Evolutionary conservation across 371 early-diverging fungal species (phyloP), one percentile per base, ranked within the genome.

Genomic region (Parasitella parasitica): DNA sequence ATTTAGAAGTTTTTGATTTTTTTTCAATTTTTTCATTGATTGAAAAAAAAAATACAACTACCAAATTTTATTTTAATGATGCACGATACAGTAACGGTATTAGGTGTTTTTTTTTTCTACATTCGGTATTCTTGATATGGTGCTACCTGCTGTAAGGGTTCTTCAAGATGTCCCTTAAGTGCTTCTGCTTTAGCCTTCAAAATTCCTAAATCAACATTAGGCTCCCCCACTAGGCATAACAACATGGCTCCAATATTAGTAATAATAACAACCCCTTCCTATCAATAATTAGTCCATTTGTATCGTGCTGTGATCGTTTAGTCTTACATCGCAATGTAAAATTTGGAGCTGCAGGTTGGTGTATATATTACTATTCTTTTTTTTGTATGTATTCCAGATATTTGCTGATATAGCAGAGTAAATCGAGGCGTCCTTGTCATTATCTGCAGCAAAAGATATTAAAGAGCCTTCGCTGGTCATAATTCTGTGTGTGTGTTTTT

Each of bases 331-430:
- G 58, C 91, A 90, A 26, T 88, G 82, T 15, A 90, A 59, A 35
- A 90, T 74, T 54, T 90, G 73, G 41, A 75, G 80, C 48, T 80
- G 75, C 60, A 89, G 67, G 48, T 64, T 72, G 53, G 79, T 66
- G 59, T 68, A 63, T 28, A 38, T 39, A 8, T 58, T 54, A 12
- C n/a, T 50, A 20, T 63, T 54, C 16, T 84, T 85, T 58, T 87
- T 82, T 67, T 88, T 86, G 50, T 91, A 90, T 8, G 87, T 87
- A 32, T 82, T 83, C 91, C 93, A 92, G n/a, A 90, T 81, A 69
- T 89, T 90, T 56, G 89, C 85, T 3, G 86, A 86, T 36, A 91
- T 87, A 16, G 93, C 91, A 9, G 91, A 88, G 61, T 86, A 78
- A 48, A 85, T 81, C 34, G 83, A 84, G 1, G 89, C 90, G 26